Evolutionary conservation across 2,329 filamentous ascomycete genomes (phyloP), one percentile per base, ranked within the genome.

Genomic region (Beauveria australis): DNA sequence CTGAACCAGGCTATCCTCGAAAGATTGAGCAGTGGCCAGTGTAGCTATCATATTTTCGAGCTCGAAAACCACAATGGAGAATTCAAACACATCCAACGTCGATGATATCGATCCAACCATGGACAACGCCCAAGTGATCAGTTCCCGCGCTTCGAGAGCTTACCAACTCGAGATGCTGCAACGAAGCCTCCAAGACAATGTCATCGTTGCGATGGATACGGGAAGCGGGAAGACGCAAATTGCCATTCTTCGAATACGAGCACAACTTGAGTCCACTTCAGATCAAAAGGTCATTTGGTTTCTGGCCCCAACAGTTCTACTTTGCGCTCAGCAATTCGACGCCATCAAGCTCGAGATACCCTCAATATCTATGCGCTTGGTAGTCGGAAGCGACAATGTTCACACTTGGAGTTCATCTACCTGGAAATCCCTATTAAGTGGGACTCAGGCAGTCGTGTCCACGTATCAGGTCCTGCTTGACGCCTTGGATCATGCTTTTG

Each of bases 91-190:
- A 6, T 1, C 8, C 9, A 10, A 16, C 18, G 7, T 5, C 8
- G 7, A 63, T 59, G 49, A 46, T 10, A 24, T 19, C 4, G 48
- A 59, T 30, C 26, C 60, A 9, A 54, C 54, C 3, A 14, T 46
- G 5, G 61, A 60, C 0, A 52, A 58, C 3, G 44, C 62, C n/a
- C 61, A 62, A 18, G 59, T 4, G 14, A 24, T 66, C 8, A 62
- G 61, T 22, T 64, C 70, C 46, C 76, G 82, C 65, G 71, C 73
- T 61, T 71, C 81, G 19, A 76, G 88, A 52, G 82, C 81, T 1
- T 93, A 92, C 67, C 89, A 93, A 72, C 69, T 82, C 22, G 89
- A 92, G 73, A 92, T 93, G 89, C 78, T 89, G 58, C 80, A 87
- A 62, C 80, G 83, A 67, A 91, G 88, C 67, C 75, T 89, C 66